phyloP scores from a whole-genome alignment of 345 rosid genomes.

The Aquilaria sinensis region DNA sequence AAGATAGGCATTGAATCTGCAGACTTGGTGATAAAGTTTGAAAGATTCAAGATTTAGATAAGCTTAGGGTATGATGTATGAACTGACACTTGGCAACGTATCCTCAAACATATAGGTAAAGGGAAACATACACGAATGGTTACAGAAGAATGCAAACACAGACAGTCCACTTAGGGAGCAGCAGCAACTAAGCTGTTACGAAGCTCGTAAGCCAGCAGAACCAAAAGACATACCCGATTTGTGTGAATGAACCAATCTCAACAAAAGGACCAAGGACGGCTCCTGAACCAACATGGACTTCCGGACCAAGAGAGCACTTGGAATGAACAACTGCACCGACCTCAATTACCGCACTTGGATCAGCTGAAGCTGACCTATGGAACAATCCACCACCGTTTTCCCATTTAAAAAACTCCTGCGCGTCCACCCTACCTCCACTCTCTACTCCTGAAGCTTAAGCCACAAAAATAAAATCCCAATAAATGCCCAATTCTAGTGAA shows the following conservation, averaged over 20 bases:
- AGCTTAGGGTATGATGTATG: no score
- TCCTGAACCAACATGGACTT: conserved; percentile 63
- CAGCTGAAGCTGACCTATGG: conserved; percentile 53
- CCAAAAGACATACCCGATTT: conserved; percentile 40
- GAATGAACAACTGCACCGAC: conserved; percentile 59
- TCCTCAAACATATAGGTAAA: no score
- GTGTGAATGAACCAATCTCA: conserved; percentile 44
- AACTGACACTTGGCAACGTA: no score
- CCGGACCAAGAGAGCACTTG: conserved; percentile 42
- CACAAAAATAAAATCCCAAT: conserved; percentile 1
- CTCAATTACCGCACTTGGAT: conserved; percentile 48
- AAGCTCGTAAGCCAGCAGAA: neutral
- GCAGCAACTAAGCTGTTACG: no score
- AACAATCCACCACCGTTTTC: conserved; percentile 58
- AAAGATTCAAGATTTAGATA: no score
- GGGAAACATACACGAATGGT: no score
- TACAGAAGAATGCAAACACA: no score
- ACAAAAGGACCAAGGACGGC: conserved; percentile 63
- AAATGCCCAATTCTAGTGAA: neutral
- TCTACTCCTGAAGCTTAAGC: conserved; percentile 23
- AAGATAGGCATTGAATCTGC: no score
- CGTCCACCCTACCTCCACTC: conserved; percentile 14
- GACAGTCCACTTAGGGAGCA: no score
- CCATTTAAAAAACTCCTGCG: conserved; percentile 40
- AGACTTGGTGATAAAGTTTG: no score